Conservation (phyloP, 2,329 filamentous ascomycete genomes). For the Colletotrichum nymphaeae region DNA sequence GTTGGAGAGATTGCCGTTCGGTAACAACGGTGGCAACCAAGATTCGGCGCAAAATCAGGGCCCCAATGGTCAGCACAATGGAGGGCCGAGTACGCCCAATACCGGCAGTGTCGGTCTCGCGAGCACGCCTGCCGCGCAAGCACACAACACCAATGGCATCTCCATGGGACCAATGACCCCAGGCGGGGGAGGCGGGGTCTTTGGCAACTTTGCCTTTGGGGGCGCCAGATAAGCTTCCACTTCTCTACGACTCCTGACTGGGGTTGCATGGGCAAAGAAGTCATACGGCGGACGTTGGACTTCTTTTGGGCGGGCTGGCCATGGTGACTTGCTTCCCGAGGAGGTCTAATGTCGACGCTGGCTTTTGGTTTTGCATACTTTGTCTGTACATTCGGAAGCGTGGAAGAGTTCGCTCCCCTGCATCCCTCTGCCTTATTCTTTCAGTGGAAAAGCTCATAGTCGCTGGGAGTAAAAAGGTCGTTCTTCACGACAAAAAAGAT, state of each 20-base stretch:
- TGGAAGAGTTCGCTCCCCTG: background rate
- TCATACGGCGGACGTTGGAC: background rate
- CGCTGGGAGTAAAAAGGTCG: background rate
- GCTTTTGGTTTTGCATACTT: constrained; percentile 28
- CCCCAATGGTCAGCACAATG: constrained; percentile 52
- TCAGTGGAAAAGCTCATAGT: constrained; percentile 9
- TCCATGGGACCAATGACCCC: constrained; percentile 80
- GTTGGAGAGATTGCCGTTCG: constrained; percentile 48
- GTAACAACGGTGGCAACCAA: constrained; percentile 43
- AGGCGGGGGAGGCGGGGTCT: constrained; percentile 78
- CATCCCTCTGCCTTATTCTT: background rate
- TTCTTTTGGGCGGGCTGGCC: constrained; percentile 12
- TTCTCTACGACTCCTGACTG: background rate
- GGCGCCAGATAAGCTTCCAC: constrained; percentile 43
- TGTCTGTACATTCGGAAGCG: constrained; percentile 5
- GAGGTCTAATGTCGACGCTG: background rate
- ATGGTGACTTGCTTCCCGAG: constrained; percentile 19
- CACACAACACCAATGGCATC: constrained; percentile 67
- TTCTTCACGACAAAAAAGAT: constrained; percentile 7
- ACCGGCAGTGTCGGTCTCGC: constrained; percentile 67
- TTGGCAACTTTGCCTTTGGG: constrained; percentile 76
- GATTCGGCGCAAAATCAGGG: constrained; percentile 50
- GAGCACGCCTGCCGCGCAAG: constrained; percentile 60
- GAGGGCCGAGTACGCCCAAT: constrained; percentile 74
- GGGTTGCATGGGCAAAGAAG: background rate